Evolutionary conservation across 2,329 filamentous ascomycete species (phyloP).

Genomic region (Cadophora luteo-olivacea): DNA sequence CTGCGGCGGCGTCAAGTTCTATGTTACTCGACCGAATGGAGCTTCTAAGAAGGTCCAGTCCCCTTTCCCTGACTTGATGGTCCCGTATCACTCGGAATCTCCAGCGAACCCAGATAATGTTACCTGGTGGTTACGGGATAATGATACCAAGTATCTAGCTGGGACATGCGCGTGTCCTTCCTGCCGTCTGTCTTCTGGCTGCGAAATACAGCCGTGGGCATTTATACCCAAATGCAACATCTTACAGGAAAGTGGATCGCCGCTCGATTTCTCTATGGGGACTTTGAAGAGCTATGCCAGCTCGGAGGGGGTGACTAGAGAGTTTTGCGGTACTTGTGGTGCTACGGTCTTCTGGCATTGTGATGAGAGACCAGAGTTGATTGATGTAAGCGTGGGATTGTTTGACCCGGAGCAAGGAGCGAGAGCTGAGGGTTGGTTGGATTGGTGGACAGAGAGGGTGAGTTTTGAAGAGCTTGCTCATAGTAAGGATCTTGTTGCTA

Average conservation of each 20-base stretch:
- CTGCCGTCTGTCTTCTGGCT: slow-evolving; percentile 66
- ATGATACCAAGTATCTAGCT: slow-evolving; percentile 59
- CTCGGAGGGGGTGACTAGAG: slow-evolving; percentile 58
- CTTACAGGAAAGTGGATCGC: slow-evolving; percentile 48
- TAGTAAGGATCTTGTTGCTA: slow-evolving; percentile 34
- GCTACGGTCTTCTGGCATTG: slow-evolving; percentile 70
- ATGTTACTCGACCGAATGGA: slow-evolving; percentile 60
- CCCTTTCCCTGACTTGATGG: slow-evolving; percentile 59
- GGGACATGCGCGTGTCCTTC: slow-evolving; percentile 67
- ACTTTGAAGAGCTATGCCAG: slow-evolving; percentile 61
- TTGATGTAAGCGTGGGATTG: slow-evolving; percentile 70
- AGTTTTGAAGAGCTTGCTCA: slow-evolving; percentile 54
- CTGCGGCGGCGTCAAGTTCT: slow-evolving; percentile 62
- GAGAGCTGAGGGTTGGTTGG: slow-evolving; percentile 63
- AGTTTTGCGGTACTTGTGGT: slow-evolving; percentile 68
- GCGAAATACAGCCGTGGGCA: slow-evolving; percentile 70
- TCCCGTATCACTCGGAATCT: slow-evolving; percentile 51
- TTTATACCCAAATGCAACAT: slow-evolving; percentile 69
- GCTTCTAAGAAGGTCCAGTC: slow-evolving; percentile 53
- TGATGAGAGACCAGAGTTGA: slow-evolving; percentile 56
- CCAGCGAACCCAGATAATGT: slow-evolving; percentile 50
- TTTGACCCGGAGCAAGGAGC: slow-evolving; percentile 58
- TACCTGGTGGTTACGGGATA: slow-evolving; percentile 29
- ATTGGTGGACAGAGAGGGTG: slow-evolving; percentile 65
- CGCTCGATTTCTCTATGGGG: slow-evolving; percentile 47